These are phyloP conservation scores for Apiotrichum gracile DNA, from an alignment of 1,284 basidiomycete species.

Conservation along the genomic window DNA sequence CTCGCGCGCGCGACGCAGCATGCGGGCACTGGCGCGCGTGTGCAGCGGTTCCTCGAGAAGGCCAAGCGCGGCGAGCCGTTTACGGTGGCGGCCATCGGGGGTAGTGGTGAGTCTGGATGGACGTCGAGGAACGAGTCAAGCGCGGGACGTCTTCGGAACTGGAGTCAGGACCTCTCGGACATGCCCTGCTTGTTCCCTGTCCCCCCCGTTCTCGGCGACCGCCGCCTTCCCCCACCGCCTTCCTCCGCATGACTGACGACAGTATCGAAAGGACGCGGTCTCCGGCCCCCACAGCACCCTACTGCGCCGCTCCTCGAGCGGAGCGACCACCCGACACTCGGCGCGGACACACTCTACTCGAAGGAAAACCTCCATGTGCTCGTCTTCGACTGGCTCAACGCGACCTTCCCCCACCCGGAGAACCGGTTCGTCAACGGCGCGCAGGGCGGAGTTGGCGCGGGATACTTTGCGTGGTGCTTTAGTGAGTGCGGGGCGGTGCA, in stretches of 20 bases:
- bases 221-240: no score
- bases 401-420: constrained; percentile 31
- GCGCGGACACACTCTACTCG: constrained; percentile 40
- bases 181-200: no score
- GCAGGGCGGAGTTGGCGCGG: constrained; percentile 42
- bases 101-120: constrained; percentile 27
- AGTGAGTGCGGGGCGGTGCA: no score
- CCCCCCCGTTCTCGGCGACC: no score
- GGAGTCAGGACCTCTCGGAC: no score
- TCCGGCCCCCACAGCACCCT: constrained; percentile 11
- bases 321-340: constrained; percentile 6
- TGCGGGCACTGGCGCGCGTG: constrained; percentile 32
- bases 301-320: neutral
- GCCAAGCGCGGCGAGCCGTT: constrained; percentile 31
- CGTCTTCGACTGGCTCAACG: constrained; percentile 42
- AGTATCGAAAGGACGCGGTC: constrained; percentile 42
- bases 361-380: constrained; percentile 41
- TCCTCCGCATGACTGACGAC: neutral
- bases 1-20: constrained; percentile 30
- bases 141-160: neutral
- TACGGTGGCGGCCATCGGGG: constrained; percentile 40
- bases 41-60: constrained; percentile 37
- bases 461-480: constrained; percentile 45
- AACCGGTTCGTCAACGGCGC: constrained; percentile 40
- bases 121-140: neutral